Base-by-base conservation (phyloP, 768 basidiomycete species). In the Mycena maculata region DNA sequence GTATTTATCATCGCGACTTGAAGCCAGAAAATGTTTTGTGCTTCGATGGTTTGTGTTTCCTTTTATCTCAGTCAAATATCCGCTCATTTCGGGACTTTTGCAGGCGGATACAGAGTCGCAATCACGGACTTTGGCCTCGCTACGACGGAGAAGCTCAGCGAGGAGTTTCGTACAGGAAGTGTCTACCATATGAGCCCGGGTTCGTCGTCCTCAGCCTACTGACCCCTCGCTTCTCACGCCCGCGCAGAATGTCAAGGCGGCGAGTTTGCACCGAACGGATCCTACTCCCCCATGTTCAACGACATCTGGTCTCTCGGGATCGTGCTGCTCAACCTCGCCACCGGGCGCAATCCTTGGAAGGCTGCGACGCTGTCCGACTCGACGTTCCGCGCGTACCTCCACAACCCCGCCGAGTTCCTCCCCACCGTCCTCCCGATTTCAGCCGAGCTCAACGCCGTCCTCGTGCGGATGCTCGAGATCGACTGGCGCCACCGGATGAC, bases 151-250 rank as follows among this genome's bases (percentile, higher is more conserved):
- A 88, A 87, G 75, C 83, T 87, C 60, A 95, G 94, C 73, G 87
- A 87, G 60, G 96, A 99, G 78, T 95, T 96, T 79, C 89, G 94
- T 56, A 98, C 96, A 38, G 96, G 96, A n/a, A 96, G 94, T 73
- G 89, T 96, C n/a, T 98, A 95, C 79, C 97, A 98, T 80, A 96
- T 99, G 92, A 96, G 94, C 74, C 96, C 96, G 79, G 95, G 93
- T 90, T 78, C 54, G 86, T 77, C 60, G 50, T 28, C 28, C 49
- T 55, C 1, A 48, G 28, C 68, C 64, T 60, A 58, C 45, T 58
- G 66, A 20, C 69, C 63, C 36, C 55, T 56, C 42, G 67, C 55
- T 28, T 72, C 15, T 65, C 3, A 76, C 73, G 39, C 79, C 74
- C 11, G 69, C 66, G 23, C 69, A 98, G 95, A 98, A 78, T 98